Evolutionary conservation across 2,329 filamentous ascomycete genomes (phyloP), one percentile per base, ranked within the genome.

Genomic region (Ustulina deusta): DNA sequence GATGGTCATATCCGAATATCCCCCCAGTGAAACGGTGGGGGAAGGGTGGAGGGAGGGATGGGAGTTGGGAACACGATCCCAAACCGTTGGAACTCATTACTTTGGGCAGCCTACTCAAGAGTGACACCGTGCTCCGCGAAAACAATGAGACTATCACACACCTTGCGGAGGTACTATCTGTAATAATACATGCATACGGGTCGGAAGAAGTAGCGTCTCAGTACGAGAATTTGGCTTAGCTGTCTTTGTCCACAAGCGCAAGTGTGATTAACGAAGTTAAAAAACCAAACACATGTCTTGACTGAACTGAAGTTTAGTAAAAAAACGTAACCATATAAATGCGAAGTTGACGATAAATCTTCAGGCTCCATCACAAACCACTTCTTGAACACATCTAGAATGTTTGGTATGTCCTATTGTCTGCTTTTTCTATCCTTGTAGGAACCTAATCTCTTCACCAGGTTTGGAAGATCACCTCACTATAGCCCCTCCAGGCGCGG

Each of bases 371-470:
- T 69, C 63, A 66, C 66, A 59, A 66, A 65, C 58, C 60, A 65
- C 68, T 70, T 67, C 68, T 59, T 46, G 54, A 66, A 54, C 6
- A 63, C 49, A 25, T 20, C 34, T 20, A 64, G 17, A 34, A 55
- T 66, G 69, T 71, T 69, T 73, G 46, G 63, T 67, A 61, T 73
- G 65, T 69, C 71, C 71, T 67, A 72, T 71, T 74, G 68, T 69
- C 69, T 65, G 69, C 65, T 70, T 73, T 73, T 74, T 72, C 72
- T 70, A 72, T 63, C 49, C 63, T 59, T 59, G 46, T 61, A 38
- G 52, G 57, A 69, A 72, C 71, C 65, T 69, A 71, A 63, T 72
- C 64, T 70, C 57, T 49, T 46, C 64, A 60, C 63, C 65, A 32
- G 49, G 57, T 71, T 66, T 70, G 68, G 64, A 69, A 74, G 62